Base-by-base conservation (phyloP, 2,329 filamentous ascomycete species). In the Emmonsia crescens region DNA sequence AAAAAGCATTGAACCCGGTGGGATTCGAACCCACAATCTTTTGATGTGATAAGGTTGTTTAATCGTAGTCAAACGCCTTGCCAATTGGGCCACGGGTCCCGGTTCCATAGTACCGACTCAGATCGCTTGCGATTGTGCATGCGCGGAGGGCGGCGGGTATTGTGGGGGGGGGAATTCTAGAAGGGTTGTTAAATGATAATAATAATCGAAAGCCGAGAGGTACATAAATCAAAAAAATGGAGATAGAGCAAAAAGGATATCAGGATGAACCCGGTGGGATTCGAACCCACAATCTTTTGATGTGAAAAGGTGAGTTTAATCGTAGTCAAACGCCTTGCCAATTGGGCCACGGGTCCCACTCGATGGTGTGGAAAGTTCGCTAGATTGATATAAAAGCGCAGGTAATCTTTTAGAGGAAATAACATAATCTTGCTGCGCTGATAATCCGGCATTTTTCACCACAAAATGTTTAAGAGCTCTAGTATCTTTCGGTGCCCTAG, bases 281-380 rank as follows among this genome's bases (percentile, higher is more conserved):
- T 57, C 56, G 56, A 57, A 57, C 56, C 56, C 56, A 57, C 38
- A 57, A 57, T 57, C 56, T 57, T 46, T 57, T 57, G 56, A 57
- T 57, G 9, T 48, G 56, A 33, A 21, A 21, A 54, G 46, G 29
- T 31, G n/a, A n/a, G 19, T 31, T 54, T n/a, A 46, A 57, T 57
- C 56, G 56, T 57, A 57, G 56, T 57, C 56, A 57, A 57, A 46
- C 56, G 56, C 56, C 56, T 46, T 57, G 56, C 56, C 56, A 46
- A 57, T 57, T 57, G 56, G 56, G 56, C 56, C 56, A 57, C 56
- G 56, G 56, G 55, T 57, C 55, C 55, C 24, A n/a, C n/a, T n/a
- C n/a, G n/a, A n/a, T n/a, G n/a, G n/a, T n/a, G n/a, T n/a, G n/a
- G n/a, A n/a, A n/a, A n/a, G n/a, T n/a, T n/a, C n/a, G n/a, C n/a